These are phyloP conservation scores for Isoetes taiwanensis DNA, from an alignment of 75 land plant genomes.

Conservation along the genomic window DNA sequence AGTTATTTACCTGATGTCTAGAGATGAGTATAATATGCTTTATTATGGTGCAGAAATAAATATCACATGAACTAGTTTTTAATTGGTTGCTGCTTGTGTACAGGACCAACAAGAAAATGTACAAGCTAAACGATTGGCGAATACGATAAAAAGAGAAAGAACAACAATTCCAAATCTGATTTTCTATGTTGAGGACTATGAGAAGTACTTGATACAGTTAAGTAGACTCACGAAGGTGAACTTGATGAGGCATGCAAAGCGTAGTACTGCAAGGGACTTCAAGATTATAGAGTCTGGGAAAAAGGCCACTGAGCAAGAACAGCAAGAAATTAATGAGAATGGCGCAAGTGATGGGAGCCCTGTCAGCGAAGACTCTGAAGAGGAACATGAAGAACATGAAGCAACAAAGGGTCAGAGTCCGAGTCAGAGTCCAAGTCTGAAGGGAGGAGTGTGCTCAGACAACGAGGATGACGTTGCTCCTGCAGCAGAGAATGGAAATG, in stretches of 20 bases:
- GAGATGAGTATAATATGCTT: background rate
- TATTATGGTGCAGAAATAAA: background rate
- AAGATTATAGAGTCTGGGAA: slow-evolving; percentile 41
- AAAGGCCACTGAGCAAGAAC: too few relatives aligned
- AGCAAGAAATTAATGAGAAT: too few relatives aligned
- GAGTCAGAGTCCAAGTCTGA: too few relatives aligned
- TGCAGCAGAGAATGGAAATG: too few relatives aligned
- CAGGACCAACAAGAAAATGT: slow-evolving; percentile 66
- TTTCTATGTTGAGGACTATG: slow-evolving; percentile 84
- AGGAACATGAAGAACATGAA: too few relatives aligned
- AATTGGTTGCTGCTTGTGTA: background rate
- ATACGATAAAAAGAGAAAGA: slow-evolving; percentile 65
- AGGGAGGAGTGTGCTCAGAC: too few relatives aligned
- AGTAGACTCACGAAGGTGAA: slow-evolving; percentile 68
- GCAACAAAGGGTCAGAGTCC: too few relatives aligned
- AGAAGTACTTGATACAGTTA: slow-evolving; percentile 70
- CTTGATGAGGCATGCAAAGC: slow-evolving; percentile 74
- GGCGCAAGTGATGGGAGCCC: too few relatives aligned
- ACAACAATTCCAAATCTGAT: slow-evolving; percentile 74
- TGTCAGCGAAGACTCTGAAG: too few relatives aligned
- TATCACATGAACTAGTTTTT: background rate
- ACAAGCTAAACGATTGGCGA: slow-evolving; percentile 30
- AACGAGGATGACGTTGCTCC: too few relatives aligned
- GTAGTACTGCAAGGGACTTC: slow-evolving; percentile 80
- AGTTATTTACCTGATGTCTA: background rate